Evolutionary conservation across 768 basidiomycete genomes (phyloP), one percentile per base, ranked within the genome.

Genomic region (Pluteus cervinus): DNA sequence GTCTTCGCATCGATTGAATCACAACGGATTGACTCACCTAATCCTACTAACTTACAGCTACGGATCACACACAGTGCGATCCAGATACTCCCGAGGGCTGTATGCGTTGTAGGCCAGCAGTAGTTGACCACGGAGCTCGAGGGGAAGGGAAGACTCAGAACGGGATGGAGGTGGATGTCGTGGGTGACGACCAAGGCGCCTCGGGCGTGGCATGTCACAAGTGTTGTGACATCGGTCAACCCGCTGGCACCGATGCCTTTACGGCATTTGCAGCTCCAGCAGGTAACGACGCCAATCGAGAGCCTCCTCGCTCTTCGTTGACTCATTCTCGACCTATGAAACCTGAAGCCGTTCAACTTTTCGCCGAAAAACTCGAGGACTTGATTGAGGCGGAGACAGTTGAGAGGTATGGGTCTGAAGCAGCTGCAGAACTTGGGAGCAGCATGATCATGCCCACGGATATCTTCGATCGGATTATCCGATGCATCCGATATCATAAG

Each of bases 361-460:
- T n/a, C n/a, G n/a, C n/a, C n/a, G n/a, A n/a, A n/a, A 26, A 36
- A 17, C 35, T 36, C 3, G 24, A 36, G 9, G 24, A 25, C 23
- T 36, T 24, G 35, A 24, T 9, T 25, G 25, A 26, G 16, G 29
- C 24, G 9, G 23, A 36, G 20, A 36, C 20, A 17, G 23, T 25
- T 14, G 29, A 36, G 23, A 25, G 15, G 16, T 36, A 25, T 16
- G n/a, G 35, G 35, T 12, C 25, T 23, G 29, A 14, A 25, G 9
- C 35, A 36, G 15, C 14, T 36, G 23, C 8, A 26, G 29, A 36
- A 14, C 25, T 34, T 47, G 8, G 52, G 53, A 6, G 28, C 47
- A 1, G 49, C 15, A 14, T 54, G 2, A 18, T 60, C 18, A 39
- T 59, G 38, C 30, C 47, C 5, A 43, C 50, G 24, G 24, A 40